Base-by-base conservation (phyloP, 2,329 filamentous ascomycete genomes). In the Apiospora saccharicola region DNA sequence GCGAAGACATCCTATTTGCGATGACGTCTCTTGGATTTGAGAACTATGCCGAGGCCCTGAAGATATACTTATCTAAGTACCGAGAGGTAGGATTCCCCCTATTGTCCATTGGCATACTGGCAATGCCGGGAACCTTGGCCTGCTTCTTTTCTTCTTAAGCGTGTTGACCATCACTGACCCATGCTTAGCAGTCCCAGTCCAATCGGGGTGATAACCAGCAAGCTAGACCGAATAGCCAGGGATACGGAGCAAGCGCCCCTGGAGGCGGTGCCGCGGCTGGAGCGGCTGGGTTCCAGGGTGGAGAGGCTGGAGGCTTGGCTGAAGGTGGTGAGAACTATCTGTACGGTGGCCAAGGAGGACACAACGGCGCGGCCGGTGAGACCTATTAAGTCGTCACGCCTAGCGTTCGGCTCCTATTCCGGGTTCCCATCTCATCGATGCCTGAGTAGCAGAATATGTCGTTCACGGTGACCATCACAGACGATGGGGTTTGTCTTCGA, bases 11-110 rank as follows among this genome's bases (percentile, higher is more conserved):
- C 73, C 87, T 99, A 67, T 99, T 98, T 81, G 96, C 96, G 74
- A 99, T 99, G 96, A 98, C 96, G 10, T 99, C 96, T 37, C 89
- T 99, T 47, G 96, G 96, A 0, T 99, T 99, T 83, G 96, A 99
- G 84, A 99, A 99, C 85, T 99, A 99, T 82, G 93, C 96, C 37
- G 96, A 99, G 83, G 96, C 96, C 1, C 88, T 99, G 72, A 99
- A 99, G 85, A 98, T 99, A 77, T 99, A 99, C 82, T 89, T 99
- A 57, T 94, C 95, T 73, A 96, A 98, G 82, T 99, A 98, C 84
- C 92, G 96, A 83, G 96, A 99, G 90, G 96, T 98, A 89, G 90
- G 44, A 30, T 19, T 5, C 57, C 34, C 64, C 70, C 61, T 30
- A 46, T 67, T 53, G 22, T 12, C 34, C 53, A 24, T 16, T 26